A percentile compares a stretch with the other conserved stretches of the same genome.
Evolutionary conservation across 306 rosid species (phyloP).

Genomic region (Sesbania bispinosa): DNA sequence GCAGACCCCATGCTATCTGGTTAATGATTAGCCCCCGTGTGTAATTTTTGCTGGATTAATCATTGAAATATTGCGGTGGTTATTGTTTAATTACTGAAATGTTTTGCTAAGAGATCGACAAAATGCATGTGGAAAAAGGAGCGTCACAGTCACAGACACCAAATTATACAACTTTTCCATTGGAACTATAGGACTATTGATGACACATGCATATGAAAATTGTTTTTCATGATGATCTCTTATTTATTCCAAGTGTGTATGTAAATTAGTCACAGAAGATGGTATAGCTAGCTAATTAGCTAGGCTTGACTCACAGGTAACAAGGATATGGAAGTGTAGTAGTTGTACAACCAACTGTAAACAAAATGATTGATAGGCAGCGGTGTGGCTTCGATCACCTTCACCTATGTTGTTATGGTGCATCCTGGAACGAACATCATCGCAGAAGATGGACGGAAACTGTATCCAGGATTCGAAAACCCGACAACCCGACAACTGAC

Average conservation of each 20-base stretch:
- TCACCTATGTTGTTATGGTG: constrained; percentile 20
- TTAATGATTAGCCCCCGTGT: too few relatives aligned
- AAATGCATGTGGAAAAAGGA: neutral
- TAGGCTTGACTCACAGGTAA: too few relatives aligned
- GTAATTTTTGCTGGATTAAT: too few relatives aligned
- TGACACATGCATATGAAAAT: neutral
- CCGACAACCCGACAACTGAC: constrained; percentile 42
- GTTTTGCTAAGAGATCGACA: too few relatives aligned
- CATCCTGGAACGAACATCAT: constrained; percentile 23
- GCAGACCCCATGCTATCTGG: neutral
- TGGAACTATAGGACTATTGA: too few relatives aligned
- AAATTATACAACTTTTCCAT: too few relatives aligned
- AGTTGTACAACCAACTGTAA: neutral
- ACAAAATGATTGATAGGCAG: neutral
- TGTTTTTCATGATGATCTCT: neutral
- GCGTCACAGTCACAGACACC: neutral
- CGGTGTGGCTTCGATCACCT: constrained; percentile 18
- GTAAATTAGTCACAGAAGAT: neutral
- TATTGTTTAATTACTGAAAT: too few relatives aligned
- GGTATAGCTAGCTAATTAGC: too few relatives aligned
- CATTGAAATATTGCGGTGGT: too few relatives aligned
- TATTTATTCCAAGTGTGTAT: too few relatives aligned
- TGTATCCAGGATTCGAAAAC: constrained; percentile 33
- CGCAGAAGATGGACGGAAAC: constrained; percentile 34
- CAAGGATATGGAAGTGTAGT: too few relatives aligned